These are phyloP conservation scores for Trichoderma simmonsii DNA, from an alignment of 2,329 filamentous ascomycete genomes.

Conservation along the genomic window DNA sequence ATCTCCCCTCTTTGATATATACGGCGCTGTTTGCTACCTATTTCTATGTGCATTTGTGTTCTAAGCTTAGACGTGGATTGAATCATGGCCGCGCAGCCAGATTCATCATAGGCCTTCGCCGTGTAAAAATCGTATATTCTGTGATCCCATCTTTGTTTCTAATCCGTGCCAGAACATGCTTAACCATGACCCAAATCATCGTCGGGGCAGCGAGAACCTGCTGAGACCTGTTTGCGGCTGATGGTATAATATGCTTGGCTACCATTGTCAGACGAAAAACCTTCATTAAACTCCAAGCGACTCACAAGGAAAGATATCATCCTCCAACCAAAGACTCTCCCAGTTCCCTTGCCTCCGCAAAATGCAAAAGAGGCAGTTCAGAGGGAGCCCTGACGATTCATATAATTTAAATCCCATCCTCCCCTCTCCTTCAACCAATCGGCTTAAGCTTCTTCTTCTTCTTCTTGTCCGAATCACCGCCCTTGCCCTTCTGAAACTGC, in stretches of 20 bases:
- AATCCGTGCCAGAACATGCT: background rate
- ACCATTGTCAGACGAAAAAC: slow-evolving; percentile 31
- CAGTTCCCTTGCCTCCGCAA: too few species aligned
- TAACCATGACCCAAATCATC: background rate
- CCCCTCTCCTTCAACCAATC: slow-evolving; percentile 43
- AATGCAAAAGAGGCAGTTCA: background rate
- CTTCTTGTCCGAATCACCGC: slow-evolving; percentile 50
- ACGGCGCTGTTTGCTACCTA: background rate
- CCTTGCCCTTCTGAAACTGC: slow-evolving; percentile 77
- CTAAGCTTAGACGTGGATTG: background rate
- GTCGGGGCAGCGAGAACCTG: background rate
- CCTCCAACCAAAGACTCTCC: background rate
- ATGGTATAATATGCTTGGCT: background rate
- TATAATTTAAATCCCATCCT: background rate
- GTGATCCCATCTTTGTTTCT: background rate
- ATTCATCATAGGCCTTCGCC: background rate
- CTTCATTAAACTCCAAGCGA: slow-evolving; percentile 29
- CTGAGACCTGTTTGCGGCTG: background rate
- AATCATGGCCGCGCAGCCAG: background rate
- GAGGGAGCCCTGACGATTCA: background rate
- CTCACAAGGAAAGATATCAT: slow-evolving; percentile 28
- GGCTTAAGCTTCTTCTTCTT: slow-evolving; percentile 71
- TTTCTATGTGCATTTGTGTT: background rate
- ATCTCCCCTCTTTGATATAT: slow-evolving; percentile 33
- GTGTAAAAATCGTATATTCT: background rate